These are phyloP conservation scores for Plantago rigida DNA, from an alignment of 305 asterid species.

Conservation along the genomic window DNA sequence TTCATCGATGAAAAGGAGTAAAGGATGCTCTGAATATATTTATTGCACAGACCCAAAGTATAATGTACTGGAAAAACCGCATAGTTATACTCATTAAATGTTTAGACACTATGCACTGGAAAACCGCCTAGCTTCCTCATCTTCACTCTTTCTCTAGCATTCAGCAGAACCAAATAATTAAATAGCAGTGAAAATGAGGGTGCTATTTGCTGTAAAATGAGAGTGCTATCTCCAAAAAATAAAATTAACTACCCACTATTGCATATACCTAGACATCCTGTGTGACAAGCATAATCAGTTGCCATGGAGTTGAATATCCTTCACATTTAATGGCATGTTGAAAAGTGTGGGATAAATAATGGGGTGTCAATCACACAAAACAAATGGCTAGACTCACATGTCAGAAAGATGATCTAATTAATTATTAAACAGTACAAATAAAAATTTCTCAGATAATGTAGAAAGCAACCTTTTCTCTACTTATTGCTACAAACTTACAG, in stretches of 20 bases:
- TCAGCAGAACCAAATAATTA: background rate
- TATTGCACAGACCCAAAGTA: no score
- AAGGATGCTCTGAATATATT: no score
- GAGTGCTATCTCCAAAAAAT: background rate
- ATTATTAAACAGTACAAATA: constrained; percentile 5
- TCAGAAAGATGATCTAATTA: constrained; percentile 15
- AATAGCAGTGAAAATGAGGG: background rate
- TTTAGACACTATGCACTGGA: background rate
- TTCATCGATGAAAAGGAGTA: no score
- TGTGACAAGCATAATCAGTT: background rate
- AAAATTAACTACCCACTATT: background rate
- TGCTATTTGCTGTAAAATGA: background rate
- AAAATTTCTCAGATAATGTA: constrained; percentile 8
- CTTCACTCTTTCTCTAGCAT: background rate
- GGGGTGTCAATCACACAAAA: constrained; percentile 15
- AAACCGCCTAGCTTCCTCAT: background rate
- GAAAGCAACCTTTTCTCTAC: constrained; percentile 23
- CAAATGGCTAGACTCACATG: constrained; percentile 9
- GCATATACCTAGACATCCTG: background rate
- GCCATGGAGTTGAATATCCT: constrained; percentile 12
- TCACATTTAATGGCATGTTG: constrained; percentile 6
- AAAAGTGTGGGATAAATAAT: constrained; percentile 9
- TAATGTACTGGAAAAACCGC: no score
- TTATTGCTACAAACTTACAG: constrained; percentile 25
- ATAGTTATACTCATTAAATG: background rate